Conservation (phyloP, 2,329 filamentous ascomycete genomes). For the Fusarium coicis region DNA sequence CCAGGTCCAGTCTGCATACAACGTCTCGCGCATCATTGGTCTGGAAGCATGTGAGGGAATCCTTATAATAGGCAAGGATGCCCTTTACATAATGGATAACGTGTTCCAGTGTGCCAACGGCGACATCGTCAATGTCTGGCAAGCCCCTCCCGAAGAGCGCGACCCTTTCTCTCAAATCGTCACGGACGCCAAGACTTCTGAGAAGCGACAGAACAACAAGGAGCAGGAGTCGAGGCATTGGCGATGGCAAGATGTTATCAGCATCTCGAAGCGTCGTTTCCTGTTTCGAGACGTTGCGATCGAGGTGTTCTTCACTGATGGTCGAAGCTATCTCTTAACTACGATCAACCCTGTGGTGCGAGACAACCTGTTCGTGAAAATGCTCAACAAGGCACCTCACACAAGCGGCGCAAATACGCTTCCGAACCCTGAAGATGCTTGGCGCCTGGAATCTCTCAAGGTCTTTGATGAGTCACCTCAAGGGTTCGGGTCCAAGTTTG, state of each 20-base stretch:
- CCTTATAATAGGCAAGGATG: slow-evolving; percentile 90
- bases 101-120: slow-evolving; percentile 95
- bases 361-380: slow-evolving; percentile 82
- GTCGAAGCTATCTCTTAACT: slow-evolving; percentile 92
- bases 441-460: slow-evolving; percentile 88
- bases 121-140: slow-evolving; percentile 96
- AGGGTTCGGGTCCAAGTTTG: slow-evolving; percentile 85
- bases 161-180: slow-evolving; percentile 97
- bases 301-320: slow-evolving; percentile 98
- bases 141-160: slow-evolving; percentile 90
- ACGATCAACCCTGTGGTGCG: slow-evolving; percentile 78
- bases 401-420: slow-evolving; percentile 75
- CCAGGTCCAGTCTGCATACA: slow-evolving; percentile 92
- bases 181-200: slow-evolving; percentile 70
- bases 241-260: slow-evolving; percentile 95
- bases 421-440: slow-evolving; percentile 85
- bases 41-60: slow-evolving; percentile 94
- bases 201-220: slow-evolving; percentile 65
- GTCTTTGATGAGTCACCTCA: slow-evolving; percentile 69
- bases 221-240: slow-evolving; percentile 90
- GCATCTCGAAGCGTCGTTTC: slow-evolving; percentile 94
- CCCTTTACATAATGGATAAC: slow-evolving; percentile 93
- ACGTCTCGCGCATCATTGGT: slow-evolving; percentile 93
- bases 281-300: slow-evolving; percentile 94
- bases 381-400: slow-evolving; percentile 83